Evolutionary conservation across 192 early-diverging fungal genomes (phyloP).

Genomic region (Coemansia umbellata): DNA sequence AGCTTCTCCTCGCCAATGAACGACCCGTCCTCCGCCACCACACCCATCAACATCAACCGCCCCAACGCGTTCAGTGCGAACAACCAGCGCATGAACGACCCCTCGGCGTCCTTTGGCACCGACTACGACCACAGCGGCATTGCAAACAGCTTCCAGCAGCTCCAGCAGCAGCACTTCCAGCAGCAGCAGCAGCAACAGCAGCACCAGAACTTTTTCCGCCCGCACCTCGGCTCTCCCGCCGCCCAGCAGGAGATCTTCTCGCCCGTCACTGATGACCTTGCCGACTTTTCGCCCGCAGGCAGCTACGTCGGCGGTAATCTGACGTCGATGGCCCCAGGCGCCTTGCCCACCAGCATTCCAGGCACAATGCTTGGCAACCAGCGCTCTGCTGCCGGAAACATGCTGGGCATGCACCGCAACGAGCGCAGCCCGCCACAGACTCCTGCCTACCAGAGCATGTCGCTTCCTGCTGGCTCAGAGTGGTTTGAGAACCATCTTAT

Average conservation of each 20-base stretch:
- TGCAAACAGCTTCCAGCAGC: constrained; percentile 50
- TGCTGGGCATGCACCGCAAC: constrained; percentile 42
- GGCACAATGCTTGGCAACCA: constrained; percentile 31
- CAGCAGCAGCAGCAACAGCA: constrained; percentile 34
- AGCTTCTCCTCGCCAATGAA: constrained; percentile 22
- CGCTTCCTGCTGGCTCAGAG: constrained; percentile 52
- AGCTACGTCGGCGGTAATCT: constrained; percentile 40
- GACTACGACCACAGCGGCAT: constrained; percentile 47
- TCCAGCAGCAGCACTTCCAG: constrained; percentile 45
- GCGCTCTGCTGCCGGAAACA: constrained; percentile 28
- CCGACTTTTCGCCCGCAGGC: constrained; percentile 32
- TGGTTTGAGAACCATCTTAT: constrained; percentile 52
- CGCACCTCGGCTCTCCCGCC: constrained; percentile 40
- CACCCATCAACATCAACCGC: constrained; percentile 48
- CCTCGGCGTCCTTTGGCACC: constrained; percentile 40
- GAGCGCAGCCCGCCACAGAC: constrained; percentile 31
- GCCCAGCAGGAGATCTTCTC: constrained; percentile 37
- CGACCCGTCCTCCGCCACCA: constrained; percentile 23
- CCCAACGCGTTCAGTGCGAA: constrained; percentile 4
- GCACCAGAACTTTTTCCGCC: constrained; percentile 40
- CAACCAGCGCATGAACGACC: constrained; percentile 28
- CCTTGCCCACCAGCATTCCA: constrained; percentile 44
- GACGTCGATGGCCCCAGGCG: constrained; percentile 34
- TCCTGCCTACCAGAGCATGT: constrained; percentile 58
- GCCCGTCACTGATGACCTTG: constrained; percentile 33